Percentiles rank a stretch among this genome's conserved stretches.
Evolutionary conservation across 805 yeast genomes (phyloP).

Genomic region (Sporopachydermia lactativora): DNA sequence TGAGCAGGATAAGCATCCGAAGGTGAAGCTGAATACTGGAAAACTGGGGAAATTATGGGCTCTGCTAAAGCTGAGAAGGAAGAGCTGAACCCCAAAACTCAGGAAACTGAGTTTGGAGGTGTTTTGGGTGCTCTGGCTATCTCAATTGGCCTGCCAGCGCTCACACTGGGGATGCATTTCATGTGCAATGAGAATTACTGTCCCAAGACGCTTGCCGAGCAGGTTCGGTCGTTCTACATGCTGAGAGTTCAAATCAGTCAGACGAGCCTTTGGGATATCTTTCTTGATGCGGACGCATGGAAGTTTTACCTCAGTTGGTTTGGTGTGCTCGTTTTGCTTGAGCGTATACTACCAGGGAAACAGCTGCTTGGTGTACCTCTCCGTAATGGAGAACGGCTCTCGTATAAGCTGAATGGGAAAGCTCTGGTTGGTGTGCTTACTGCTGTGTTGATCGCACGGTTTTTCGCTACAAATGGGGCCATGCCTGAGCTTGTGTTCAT

Average conservation of each 20-base stretch:
- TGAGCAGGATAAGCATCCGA: too few relatives aligned
- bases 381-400: conserved; percentile 60
- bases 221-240: neutral
- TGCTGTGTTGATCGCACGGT: conserved; percentile 35
- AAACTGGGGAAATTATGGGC: too few relatives aligned
- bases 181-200: conserved; percentile 39
- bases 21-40: too few relatives aligned
- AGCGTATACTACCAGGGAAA: conserved; percentile 52
- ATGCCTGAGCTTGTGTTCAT: conserved; percentile 74
- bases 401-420: conserved; percentile 74
- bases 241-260: conserved; percentile 8
- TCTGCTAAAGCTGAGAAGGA: too few relatives aligned
- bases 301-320: conserved; percentile 63
- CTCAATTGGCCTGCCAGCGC: conserved; percentile 49
- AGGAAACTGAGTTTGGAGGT: conserved; percentile 67
- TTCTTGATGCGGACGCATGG: conserved; percentile 42
- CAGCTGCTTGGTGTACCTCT: conserved; percentile 48
- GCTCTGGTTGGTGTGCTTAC: conserved; percentile 31
- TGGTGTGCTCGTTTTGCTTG: conserved; percentile 44
- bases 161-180: conserved; percentile 45
- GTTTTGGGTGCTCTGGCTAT: conserved; percentile 56
- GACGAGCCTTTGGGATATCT: conserved; percentile 16
- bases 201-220: conserved; percentile 12
- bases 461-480: conserved; percentile 31
- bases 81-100: conserved; percentile 68